Percentiles rank a stretch among this genome's conserved stretches.
These are phyloP conservation scores for Cercospora citrullina DNA, from an alignment of 2,329 filamentous ascomycete species.

Conservation along the genomic window DNA sequence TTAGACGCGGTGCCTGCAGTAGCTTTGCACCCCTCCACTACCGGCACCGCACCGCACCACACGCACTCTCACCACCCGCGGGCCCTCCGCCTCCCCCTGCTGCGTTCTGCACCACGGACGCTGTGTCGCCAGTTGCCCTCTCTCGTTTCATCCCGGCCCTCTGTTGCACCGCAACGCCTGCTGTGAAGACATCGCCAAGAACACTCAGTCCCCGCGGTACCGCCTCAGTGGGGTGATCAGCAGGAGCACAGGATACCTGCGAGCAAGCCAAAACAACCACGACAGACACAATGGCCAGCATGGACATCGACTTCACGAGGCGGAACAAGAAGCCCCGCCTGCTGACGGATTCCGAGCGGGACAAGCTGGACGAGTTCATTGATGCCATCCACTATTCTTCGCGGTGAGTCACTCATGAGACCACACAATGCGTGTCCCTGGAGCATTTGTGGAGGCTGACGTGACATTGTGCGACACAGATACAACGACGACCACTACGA, in stretches of 20 bases:
- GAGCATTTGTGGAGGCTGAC: background rate
- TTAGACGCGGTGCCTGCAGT: constrained; percentile 12
- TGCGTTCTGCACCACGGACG: background rate
- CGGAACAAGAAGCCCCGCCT: constrained; percentile 84
- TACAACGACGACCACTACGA: constrained; percentile 93
- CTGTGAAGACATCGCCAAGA: background rate
- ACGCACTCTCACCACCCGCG: background rate
- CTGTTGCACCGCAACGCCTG: background rate
- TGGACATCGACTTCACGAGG: constrained; percentile 76
- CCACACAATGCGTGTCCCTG: too few relatives aligned
- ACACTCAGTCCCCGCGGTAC: background rate
- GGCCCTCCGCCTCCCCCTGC: background rate
- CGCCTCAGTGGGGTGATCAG: background rate
- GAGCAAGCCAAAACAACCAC: background rate
- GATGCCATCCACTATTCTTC: constrained; percentile 95
- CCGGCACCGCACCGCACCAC: background rate
- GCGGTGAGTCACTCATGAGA: constrained; percentile 59
- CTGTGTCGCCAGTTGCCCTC: background rate
- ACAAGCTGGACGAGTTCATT: constrained; percentile 84
- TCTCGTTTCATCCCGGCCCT: background rate
- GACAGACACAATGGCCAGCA: constrained; percentile 21
- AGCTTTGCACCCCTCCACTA: constrained; percentile 10
- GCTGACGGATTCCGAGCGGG: constrained; percentile 76
- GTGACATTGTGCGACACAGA: constrained; percentile 50
- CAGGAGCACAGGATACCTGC: background rate